Evolutionary conservation across 352 stramenopile genomes (phyloP).

Genomic region (Phytopythium helicoides): DNA sequence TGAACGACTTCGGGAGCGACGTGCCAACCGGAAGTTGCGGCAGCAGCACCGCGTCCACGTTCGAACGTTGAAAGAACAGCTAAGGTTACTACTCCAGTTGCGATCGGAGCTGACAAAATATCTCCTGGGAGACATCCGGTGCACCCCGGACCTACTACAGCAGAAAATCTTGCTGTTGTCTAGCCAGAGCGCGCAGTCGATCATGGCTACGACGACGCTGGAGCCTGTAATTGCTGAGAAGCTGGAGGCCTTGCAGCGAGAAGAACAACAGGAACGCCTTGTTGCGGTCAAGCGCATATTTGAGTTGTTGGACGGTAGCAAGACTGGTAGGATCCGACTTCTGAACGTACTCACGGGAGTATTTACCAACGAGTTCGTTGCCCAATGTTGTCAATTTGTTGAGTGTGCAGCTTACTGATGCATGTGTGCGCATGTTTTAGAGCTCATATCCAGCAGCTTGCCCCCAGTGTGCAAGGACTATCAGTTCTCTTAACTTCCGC

Average conservation of each 20-base stretch:
- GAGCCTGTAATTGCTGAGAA: constrained; percentile 62
- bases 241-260: constrained; percentile 22
- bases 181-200: constrained; percentile 33
- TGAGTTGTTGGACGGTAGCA: constrained; percentile 32
- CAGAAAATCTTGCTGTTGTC: constrained; percentile 59
- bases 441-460: constrained; percentile 32
- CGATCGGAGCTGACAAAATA: constrained; percentile 40
- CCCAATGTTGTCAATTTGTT: not conserved
- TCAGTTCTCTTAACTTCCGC: constrained; percentile 32
- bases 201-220: constrained; percentile 20
- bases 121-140: constrained; percentile 48
- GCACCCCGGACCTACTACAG: constrained; percentile 45
- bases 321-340: constrained; percentile 39
- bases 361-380: constrained; percentile 55
- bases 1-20: constrained; percentile 39
- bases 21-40: constrained; percentile 26
- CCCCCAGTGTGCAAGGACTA: constrained; percentile 39
- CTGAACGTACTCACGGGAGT: constrained; percentile 55
- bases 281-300: constrained; percentile 59
- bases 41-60: constrained; percentile 43
- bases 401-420: constrained; percentile 10
- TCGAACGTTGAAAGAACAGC: constrained; percentile 28
- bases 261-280: constrained; percentile 12
- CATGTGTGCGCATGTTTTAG: not conserved
- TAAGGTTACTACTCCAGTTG: constrained; percentile 48